A percentile compares a stretch with the other conserved stretches of the same genome.
Evolutionary conservation across 345 rosid species (phyloP).

Genomic region (Populus euphratica): DNA sequence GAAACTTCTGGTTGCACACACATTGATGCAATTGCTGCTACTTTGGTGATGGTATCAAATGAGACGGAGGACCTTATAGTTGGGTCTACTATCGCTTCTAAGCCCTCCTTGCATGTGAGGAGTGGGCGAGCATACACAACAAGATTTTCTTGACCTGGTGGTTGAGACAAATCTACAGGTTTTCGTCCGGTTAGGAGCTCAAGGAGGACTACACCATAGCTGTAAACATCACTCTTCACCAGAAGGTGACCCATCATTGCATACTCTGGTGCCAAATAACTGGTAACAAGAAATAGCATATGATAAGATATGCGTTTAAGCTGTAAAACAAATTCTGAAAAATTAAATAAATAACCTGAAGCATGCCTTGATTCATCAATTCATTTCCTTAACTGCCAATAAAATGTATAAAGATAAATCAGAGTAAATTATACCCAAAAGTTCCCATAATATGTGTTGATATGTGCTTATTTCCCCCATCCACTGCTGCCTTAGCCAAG

Average conservation of each 20-base stretch:
- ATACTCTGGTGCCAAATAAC: slow-evolving; percentile 73
- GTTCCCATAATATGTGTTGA: slow-evolving; percentile 83
- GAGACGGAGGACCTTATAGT: slow-evolving; percentile 35
- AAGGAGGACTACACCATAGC: slow-evolving; percentile 76
- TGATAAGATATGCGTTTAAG: background rate
- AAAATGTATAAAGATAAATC: background rate
- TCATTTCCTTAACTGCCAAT: background rate
- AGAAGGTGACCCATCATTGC: slow-evolving; percentile 79
- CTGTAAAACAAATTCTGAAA: background rate
- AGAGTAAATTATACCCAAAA: slow-evolving; percentile 51
- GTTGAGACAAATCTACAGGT: slow-evolving; percentile 66
- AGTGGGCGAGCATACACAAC: slow-evolving; percentile 64
- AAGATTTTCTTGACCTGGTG: slow-evolving; percentile 66
- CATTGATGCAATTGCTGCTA: slow-evolving; percentile 69
- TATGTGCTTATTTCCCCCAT: slow-evolving; percentile 56
- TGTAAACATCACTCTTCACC: slow-evolving; percentile 71
- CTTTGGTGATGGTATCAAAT: slow-evolving; percentile 47
- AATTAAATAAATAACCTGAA: background rate
- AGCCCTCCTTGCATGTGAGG: slow-evolving; percentile 48
- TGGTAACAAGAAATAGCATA: slow-evolving; percentile 19
- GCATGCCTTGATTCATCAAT: background rate
- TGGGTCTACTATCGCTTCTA: slow-evolving; percentile 48
- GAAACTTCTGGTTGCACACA: slow-evolving; percentile 67
- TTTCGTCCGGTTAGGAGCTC: slow-evolving; percentile 67
- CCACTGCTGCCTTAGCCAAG: slow-evolving; percentile 64